Evolutionary conservation across 805 yeast genomes (phyloP).

Genomic region (Kodamaea kakaduensis): DNA sequence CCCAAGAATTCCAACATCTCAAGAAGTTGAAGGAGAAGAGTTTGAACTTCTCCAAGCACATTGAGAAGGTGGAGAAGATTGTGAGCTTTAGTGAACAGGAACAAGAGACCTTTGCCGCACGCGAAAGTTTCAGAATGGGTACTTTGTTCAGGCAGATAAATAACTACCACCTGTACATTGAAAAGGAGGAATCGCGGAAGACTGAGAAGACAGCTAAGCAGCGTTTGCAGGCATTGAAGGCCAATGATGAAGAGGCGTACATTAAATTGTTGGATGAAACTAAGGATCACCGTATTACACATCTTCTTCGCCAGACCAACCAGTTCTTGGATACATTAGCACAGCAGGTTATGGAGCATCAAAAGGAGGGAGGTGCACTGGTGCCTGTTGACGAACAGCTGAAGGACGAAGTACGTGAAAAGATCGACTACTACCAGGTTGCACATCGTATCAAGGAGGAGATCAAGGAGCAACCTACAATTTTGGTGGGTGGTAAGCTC

Average conservation of each 20-base stretch:
- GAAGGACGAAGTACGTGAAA: slow-evolving; percentile 56
- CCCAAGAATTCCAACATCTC: slow-evolving; percentile 71
- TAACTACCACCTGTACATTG: slow-evolving; percentile 53
- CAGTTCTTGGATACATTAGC: slow-evolving; percentile 73
- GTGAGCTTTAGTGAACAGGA: slow-evolving; percentile 24
- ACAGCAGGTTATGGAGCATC: slow-evolving; percentile 75
- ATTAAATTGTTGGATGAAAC: slow-evolving; percentile 80
- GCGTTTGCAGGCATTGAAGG: slow-evolving; percentile 81
- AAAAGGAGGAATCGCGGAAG: slow-evolving; percentile 72
- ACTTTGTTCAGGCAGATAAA: slow-evolving; percentile 33
- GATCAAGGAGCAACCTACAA: slow-evolving; percentile 59
- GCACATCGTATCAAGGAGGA: slow-evolving; percentile 74
- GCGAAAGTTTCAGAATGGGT: slow-evolving; percentile 23
- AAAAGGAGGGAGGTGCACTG: slow-evolving; percentile 42
- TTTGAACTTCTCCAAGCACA: slow-evolving; percentile 22
- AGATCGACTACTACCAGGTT: slow-evolving; percentile 75
- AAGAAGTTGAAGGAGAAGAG: slow-evolving; percentile 49
- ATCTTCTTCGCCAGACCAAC: slow-evolving; percentile 75
- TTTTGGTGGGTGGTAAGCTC: slow-evolving; percentile 71
- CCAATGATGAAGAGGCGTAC: slow-evolving; percentile 86
- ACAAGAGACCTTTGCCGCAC: slow-evolving; percentile 18
- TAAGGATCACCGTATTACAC: slow-evolving; percentile 83
- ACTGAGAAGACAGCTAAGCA: slow-evolving; percentile 80
- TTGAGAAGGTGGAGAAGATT: slow-evolving; percentile 20
- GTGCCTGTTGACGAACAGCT: slow-evolving; percentile 32